phyloP scores from a whole-genome alignment of 2,329 filamentous ascomycete genomes.

The Colletotrichum kahawae region DNA sequence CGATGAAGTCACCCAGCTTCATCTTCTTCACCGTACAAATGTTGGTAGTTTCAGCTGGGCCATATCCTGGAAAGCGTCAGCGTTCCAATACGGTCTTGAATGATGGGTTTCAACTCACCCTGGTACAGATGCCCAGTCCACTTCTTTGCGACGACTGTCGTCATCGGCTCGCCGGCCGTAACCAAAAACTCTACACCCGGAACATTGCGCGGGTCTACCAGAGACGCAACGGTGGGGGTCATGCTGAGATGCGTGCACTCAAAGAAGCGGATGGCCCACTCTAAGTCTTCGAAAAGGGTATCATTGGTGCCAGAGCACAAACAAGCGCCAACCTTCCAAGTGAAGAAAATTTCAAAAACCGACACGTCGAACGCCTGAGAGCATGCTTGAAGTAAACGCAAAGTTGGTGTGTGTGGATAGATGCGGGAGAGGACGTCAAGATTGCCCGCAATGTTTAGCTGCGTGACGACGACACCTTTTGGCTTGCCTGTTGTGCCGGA shows the following conservation, averaged over 20 bases:
- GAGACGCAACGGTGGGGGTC: constrained; percentile 82
- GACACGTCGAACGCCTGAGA: constrained; percentile 88
- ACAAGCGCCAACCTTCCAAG: constrained; percentile 80
- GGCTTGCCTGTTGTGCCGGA: constrained; percentile 82
- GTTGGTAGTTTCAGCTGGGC: constrained; percentile 86
- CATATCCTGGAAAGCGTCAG: constrained; percentile 59
- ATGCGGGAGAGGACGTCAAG: constrained; percentile 68
- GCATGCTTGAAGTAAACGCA: constrained; percentile 79
- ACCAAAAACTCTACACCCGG: constrained; percentile 78
- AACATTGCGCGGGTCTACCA: constrained; percentile 72
- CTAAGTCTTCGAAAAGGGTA: constrained; percentile 74
- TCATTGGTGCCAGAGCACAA: constrained; percentile 80
- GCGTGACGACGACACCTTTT: constrained; percentile 81
- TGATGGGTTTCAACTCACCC: constrained; percentile 42
- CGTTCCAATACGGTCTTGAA: neutral
- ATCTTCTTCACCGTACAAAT: constrained; percentile 81
- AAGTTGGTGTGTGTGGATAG: constrained; percentile 61
- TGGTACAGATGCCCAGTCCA: constrained; percentile 79
- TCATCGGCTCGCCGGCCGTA: constrained; percentile 82
- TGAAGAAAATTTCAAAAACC: constrained; percentile 88
- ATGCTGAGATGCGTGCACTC: constrained; percentile 80
- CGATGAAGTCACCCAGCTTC: constrained; percentile 60
- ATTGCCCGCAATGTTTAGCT: constrained; percentile 78
- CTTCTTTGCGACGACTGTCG: constrained; percentile 68
- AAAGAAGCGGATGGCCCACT: constrained; percentile 67